phyloP scores from a whole-genome alignment of 2,329 filamentous ascomycete genomes.

The Botrytis fabae region DNA sequence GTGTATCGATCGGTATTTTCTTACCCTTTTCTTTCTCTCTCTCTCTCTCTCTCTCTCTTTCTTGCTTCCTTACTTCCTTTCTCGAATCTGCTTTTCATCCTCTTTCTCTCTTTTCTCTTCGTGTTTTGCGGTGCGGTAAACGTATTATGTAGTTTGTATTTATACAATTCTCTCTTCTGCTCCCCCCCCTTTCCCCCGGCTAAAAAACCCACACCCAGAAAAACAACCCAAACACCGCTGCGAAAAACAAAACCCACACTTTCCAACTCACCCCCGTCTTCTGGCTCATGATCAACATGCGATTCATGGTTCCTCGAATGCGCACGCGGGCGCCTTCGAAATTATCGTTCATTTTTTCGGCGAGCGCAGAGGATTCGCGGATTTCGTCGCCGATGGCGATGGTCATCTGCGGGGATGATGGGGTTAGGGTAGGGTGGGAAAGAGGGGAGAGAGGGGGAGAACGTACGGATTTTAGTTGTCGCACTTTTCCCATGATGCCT shows the following conservation, averaged over 20 bases:
- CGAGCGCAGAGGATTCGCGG: slow-evolving; percentile 80
- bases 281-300: slow-evolving; percentile 95
- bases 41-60: neutral
- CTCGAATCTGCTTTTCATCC: neutral
- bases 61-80: neutral
- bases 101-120: neutral
- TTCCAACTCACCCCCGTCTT: slow-evolving; percentile 93
- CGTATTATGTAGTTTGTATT: slow-evolving; percentile 4
- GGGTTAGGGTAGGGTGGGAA: neutral
- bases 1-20: neutral
- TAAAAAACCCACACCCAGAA: slow-evolving; percentile 88
- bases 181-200: neutral
- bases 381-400: slow-evolving; percentile 94
- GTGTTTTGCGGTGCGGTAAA: neutral
- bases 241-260: slow-evolving; percentile 89
- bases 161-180: neutral
- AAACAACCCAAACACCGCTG: slow-evolving; percentile 78
- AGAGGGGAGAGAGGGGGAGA: neutral
- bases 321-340: slow-evolving; percentile 84
- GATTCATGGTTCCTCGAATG: slow-evolving; percentile 89
- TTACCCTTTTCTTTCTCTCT: neutral
- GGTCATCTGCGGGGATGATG: slow-evolving; percentile 63
- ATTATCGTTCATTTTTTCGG: slow-evolving; percentile 92
- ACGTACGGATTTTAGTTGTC: slow-evolving; percentile 82
- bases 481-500: slow-evolving; percentile 88